Percentiles rank a stretch among this genome's conserved stretches.
These are phyloP conservation scores for Penicillium nucicola DNA, from an alignment of 495 filamentous ascomycete genomes.

Conservation along the genomic window DNA sequence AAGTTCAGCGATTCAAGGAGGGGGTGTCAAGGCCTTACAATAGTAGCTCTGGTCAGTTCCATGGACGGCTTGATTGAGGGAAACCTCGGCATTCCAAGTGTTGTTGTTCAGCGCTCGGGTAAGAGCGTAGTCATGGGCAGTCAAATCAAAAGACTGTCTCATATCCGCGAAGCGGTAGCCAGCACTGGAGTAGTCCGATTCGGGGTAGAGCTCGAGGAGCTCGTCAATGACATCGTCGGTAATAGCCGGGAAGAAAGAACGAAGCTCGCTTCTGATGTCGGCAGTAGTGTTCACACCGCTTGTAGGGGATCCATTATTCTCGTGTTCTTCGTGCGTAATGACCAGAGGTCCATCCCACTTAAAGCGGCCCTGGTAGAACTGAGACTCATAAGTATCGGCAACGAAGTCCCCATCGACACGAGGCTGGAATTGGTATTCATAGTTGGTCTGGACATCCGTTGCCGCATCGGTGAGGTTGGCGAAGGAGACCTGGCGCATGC, in stretches of 20 bases:
- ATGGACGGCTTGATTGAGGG: conserved; percentile 25
- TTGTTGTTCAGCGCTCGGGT: conserved; percentile 30
- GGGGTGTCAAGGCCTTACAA: conserved; percentile 1
- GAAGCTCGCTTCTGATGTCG: conserved; percentile 25
- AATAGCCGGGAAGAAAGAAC: conserved; percentile 32
- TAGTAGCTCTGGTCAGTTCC: conserved; percentile 35
- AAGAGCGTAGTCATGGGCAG: conserved; percentile 27
- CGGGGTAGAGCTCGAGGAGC: conserved; percentile 25
- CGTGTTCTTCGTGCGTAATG: conserved; percentile 30
- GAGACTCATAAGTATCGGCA: conserved; percentile 34
- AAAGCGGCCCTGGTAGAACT: conserved; percentile 36
- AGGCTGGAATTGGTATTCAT: conserved; percentile 37
- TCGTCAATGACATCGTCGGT: conserved; percentile 27
- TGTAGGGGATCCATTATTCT: conserved; percentile 25
- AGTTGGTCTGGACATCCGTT: conserved; percentile 15
- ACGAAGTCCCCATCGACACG: conserved; percentile 36
- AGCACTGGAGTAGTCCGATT: conserved; percentile 28
- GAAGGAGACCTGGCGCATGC: conserved; percentile 29
- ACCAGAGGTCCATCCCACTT: conserved; percentile 34
- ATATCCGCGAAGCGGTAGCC: conserved; percentile 31
- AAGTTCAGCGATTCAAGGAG: too few relatives aligned
- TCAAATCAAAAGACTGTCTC: conserved; percentile 33
- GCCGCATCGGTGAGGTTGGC: conserved; percentile 22
- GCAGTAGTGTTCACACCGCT: conserved; percentile 28
- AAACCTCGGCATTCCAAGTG: conserved; percentile 32